A percentile compares a stretch with the other conserved stretches of the same genome.
phyloP scores from a whole-genome alignment of 192 early-diverging fungal genomes.

The Neocallimastix lanati region DNA sequence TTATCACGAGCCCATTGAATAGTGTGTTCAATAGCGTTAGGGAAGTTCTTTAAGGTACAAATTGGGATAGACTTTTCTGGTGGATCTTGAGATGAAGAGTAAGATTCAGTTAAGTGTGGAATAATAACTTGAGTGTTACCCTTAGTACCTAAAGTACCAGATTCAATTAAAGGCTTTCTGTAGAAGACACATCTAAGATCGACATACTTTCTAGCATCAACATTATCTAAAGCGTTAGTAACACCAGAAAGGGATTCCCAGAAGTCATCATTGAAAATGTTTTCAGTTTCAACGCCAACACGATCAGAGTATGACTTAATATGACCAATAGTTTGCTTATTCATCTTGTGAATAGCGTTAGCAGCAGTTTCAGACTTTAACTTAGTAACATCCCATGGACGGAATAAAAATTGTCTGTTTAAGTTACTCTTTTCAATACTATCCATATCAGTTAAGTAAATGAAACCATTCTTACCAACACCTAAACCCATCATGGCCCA shows the following conservation, averaged over 20 bases:
- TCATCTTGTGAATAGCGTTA: constrained; percentile 75
- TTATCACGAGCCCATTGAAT: constrained; percentile 79
- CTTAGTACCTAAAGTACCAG: constrained; percentile 96
- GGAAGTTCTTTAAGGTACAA: constrained; percentile 81
- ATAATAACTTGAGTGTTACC: constrained; percentile 96
- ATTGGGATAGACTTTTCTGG: constrained; percentile 87
- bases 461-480: constrained; percentile 48
- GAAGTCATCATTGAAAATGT: constrained; percentile 78
- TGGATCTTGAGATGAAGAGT: constrained; percentile 93
- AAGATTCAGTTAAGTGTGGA: constrained; percentile 91
- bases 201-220: constrained; percentile 92
- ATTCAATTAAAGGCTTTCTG: constrained; percentile 86
- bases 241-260: constrained; percentile 77
- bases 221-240: constrained; percentile 96
- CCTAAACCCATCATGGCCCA: constrained; percentile 91
- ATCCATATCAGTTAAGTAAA: constrained; percentile 97
- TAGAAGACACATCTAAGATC: constrained; percentile 93
- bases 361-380: constrained; percentile 87
- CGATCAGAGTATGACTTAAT: constrained; percentile 52
- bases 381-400: constrained; percentile 64
- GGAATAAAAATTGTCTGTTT: constrained; percentile 98
- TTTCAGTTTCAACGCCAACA: constrained; percentile 87
- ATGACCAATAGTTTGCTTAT: constrained; percentile 60
- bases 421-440: constrained; percentile 98
- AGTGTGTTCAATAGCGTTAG: constrained; percentile 52